Conservation (phyloP, 2,329 filamentous ascomycete genomes). For the Mariannaea elegans region DNA sequence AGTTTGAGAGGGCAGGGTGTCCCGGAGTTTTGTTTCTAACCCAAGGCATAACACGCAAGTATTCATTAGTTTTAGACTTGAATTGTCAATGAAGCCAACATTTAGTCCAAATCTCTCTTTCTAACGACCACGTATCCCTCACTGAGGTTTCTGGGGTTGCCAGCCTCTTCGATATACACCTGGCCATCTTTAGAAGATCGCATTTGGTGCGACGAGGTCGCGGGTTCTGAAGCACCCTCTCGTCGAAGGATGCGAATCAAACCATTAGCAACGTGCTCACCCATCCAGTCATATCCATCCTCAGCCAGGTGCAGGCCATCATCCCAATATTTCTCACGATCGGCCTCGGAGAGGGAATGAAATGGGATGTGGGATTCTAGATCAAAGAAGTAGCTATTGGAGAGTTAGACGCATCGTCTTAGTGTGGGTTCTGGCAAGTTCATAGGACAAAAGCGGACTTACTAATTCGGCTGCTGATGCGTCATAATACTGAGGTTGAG, state of each 20-base stretch:
- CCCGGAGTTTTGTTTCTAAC: slow-evolving; percentile 24
- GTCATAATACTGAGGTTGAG: slow-evolving; percentile 64
- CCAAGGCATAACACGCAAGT: slow-evolving; percentile 22
- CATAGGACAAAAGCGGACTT: slow-evolving; percentile 37
- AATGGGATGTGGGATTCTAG: slow-evolving; percentile 64
- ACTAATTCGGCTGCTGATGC: slow-evolving; percentile 62
- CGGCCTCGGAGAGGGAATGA: slow-evolving; percentile 54
- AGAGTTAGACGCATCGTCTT: not conserved
- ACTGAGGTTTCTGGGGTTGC: slow-evolving; percentile 55
- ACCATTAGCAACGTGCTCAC: slow-evolving; percentile 62
- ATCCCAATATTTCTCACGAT: slow-evolving; percentile 64
- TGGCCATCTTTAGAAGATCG: not conserved
- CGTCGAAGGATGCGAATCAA: slow-evolving; percentile 58
- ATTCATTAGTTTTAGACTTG: slow-evolving; percentile 23
- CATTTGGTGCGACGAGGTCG: slow-evolving; percentile 2
- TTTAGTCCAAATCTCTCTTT: slow-evolving; percentile 60
- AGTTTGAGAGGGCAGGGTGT: slow-evolving; percentile 32
- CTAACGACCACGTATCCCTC: slow-evolving; percentile 65
- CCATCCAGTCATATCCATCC: slow-evolving; percentile 70
- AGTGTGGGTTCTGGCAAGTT: not conserved
- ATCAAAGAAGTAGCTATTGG: slow-evolving; percentile 65
- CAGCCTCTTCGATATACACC: slow-evolving; percentile 60
- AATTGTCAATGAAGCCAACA: slow-evolving; percentile 21
- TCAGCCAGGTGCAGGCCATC: slow-evolving; percentile 68
- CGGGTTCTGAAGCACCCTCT: slow-evolving; percentile 36